Evolutionary conservation across 2,329 filamentous ascomycete species (phyloP).

Genomic region (Neoarthrinium moseri): DNA sequence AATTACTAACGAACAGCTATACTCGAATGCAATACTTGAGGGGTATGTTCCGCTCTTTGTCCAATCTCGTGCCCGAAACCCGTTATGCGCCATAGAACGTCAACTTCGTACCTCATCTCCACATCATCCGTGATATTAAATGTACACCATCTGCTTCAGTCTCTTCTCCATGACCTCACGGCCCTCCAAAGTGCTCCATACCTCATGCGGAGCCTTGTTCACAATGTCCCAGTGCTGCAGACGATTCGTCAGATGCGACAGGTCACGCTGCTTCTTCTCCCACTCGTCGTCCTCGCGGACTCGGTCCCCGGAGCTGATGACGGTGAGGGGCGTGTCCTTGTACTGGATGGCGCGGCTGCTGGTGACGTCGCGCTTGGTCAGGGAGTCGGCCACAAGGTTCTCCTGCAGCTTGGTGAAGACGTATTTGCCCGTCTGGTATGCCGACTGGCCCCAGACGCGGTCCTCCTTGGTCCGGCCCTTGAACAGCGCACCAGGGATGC

Average conservation of each 20-base stretch:
- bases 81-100: too few relatives aligned
- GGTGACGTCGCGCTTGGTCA: slow-evolving; percentile 79
- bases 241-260: slow-evolving; percentile 77
- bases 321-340: slow-evolving; percentile 69
- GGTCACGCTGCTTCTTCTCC: slow-evolving; percentile 81
- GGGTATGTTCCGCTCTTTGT: too few relatives aligned
- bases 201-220: slow-evolving; percentile 77
- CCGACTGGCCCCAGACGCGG: slow-evolving; percentile 76
- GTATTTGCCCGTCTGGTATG: slow-evolving; percentile 77
- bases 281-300: slow-evolving; percentile 67
- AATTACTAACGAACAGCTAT: too few relatives aligned
- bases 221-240: slow-evolving; percentile 85
- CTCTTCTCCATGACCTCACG: slow-evolving; percentile 75
- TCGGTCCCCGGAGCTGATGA: slow-evolving; percentile 79
- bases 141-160: slow-evolving; percentile 63
- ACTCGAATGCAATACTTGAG: too few relatives aligned
- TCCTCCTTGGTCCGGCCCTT: slow-evolving; percentile 77
- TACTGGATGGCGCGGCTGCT: slow-evolving; percentile 79
- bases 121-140: slow-evolving; percentile 5
- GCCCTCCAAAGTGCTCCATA: slow-evolving; percentile 78
- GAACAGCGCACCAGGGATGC: slow-evolving; percentile 78
- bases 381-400: slow-evolving; percentile 79
- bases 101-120: too few relatives aligned
- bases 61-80: too few relatives aligned
- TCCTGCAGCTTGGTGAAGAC: slow-evolving; percentile 93